These are phyloP conservation scores for Colletotrichum tanaceti DNA, from an alignment of 2,329 filamentous ascomycete genomes.

Conservation along the genomic window DNA sequence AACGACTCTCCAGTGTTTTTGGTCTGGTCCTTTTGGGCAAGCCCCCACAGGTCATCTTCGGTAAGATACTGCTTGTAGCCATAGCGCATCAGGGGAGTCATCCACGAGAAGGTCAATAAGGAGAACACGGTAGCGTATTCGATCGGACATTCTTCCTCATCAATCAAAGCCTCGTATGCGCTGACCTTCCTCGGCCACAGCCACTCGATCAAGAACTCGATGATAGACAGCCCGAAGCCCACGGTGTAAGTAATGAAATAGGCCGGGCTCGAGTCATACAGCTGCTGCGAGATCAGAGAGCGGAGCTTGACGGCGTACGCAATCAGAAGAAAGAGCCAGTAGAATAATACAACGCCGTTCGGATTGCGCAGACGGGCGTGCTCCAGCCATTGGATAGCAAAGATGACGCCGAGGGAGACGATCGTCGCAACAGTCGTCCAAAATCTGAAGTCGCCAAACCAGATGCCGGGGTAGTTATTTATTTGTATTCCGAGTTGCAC, in stretches of 20 bases:
- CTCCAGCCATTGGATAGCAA: slow-evolving; percentile 85
- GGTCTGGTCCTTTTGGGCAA: slow-evolving; percentile 84
- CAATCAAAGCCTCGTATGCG: slow-evolving; percentile 66
- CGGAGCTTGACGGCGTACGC: slow-evolving; percentile 84
- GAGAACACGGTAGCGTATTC: slow-evolving; percentile 97
- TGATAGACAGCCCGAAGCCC: slow-evolving; percentile 74
- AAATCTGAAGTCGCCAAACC: slow-evolving; percentile 85
- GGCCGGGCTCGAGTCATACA: slow-evolving; percentile 72
- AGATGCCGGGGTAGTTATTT: slow-evolving; percentile 73
- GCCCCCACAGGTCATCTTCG: slow-evolving; percentile 94
- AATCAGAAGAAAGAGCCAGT: slow-evolving; percentile 89
- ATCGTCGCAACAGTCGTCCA: slow-evolving; percentile 82
- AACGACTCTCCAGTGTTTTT: slow-evolving; percentile 77
- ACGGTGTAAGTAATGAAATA: slow-evolving; percentile 84
- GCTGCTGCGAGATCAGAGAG: slow-evolving; percentile 82
- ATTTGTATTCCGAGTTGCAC: slow-evolving; percentile 83
- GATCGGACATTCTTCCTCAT: slow-evolving; percentile 75
- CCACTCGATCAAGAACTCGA: slow-evolving; percentile 86
- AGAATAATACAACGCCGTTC: slow-evolving; percentile 89
- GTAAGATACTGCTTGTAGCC: slow-evolving; percentile 93
- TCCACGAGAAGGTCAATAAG: slow-evolving; percentile 94
- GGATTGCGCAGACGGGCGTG: slow-evolving; percentile 85
- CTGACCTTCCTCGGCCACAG: slow-evolving; percentile 83
- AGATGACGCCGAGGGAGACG: slow-evolving; percentile 78
- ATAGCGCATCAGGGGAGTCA: slow-evolving; percentile 97